Percentiles rank a stretch among this genome's conserved stretches.
These are phyloP conservation scores for Aspergillus brunneoviolaceus DNA, from an alignment of 2,329 filamentous ascomycete species.

Conservation along the genomic window DNA sequence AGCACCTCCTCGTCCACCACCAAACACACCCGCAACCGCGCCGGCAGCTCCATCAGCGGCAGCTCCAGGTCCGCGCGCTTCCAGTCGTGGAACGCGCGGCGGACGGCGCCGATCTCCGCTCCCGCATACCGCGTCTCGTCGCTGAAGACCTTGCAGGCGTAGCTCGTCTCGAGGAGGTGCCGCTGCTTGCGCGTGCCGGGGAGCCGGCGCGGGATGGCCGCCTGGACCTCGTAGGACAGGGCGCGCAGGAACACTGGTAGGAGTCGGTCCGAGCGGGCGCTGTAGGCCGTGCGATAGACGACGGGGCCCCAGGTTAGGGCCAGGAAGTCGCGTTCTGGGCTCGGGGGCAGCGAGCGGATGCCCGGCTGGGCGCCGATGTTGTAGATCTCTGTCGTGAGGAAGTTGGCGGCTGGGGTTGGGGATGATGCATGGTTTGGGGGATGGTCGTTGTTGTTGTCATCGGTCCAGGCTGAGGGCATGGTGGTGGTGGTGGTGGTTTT, in stretches of 20 bases:
- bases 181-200: constrained; percentile 24
- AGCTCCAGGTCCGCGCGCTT: constrained; percentile 26
- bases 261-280: constrained; percentile 43
- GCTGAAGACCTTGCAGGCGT: constrained; percentile 30
- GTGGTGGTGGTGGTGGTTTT: background rate
- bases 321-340: constrained; percentile 30
- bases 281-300: constrained; percentile 30
- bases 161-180: constrained; percentile 20
- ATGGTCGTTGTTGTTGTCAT: background rate
- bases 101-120: constrained; percentile 20
- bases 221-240: constrained; percentile 59
- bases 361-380: constrained; percentile 27
- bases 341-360: constrained; percentile 25
- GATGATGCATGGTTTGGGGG: constrained; percentile 10
- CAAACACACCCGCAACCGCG: constrained; percentile 27
- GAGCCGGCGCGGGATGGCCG: constrained; percentile 20
- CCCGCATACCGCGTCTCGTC: constrained; percentile 15
- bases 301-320: constrained; percentile 32
- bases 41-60: constrained; percentile 27
- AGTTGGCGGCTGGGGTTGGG: constrained; percentile 15
- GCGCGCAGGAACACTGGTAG: constrained; percentile 53
- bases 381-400: constrained; percentile 31
- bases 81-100: constrained; percentile 29
- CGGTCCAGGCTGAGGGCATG: background rate
- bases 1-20: constrained; percentile 29